Evolutionary conservation across 768 basidiomycete genomes (phyloP).

Genomic region (Leccinum arenicola): DNA sequence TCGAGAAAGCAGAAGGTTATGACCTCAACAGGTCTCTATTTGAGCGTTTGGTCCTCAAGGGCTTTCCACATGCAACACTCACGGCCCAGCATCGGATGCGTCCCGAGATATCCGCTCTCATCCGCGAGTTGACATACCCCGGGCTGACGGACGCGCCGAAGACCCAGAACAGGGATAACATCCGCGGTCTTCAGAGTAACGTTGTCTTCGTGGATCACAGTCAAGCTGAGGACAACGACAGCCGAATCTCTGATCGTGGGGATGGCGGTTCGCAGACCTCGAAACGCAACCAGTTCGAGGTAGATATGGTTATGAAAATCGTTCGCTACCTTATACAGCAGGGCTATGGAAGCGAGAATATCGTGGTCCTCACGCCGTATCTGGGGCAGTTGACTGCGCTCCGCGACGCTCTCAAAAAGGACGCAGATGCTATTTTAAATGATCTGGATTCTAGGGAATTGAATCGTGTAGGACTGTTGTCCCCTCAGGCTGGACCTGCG

Average conservation of each 20-base stretch:
- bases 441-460: slow-evolving; percentile 63
- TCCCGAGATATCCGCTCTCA: slow-evolving; percentile 63
- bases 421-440: slow-evolving; percentile 57
- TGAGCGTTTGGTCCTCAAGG: slow-evolving; percentile 60
- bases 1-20: slow-evolving; percentile 66
- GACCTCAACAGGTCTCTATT: slow-evolving; percentile 68
- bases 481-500: slow-evolving; percentile 30
- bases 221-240: slow-evolving; percentile 50
- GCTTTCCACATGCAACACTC: slow-evolving; percentile 60
- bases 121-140: slow-evolving; percentile 63
- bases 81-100: slow-evolving; percentile 68
- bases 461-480: slow-evolving; percentile 51
- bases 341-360: slow-evolving; percentile 56
- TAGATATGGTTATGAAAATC: slow-evolving; percentile 62
- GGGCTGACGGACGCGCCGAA: slow-evolving; percentile 53
- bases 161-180: slow-evolving; percentile 48
- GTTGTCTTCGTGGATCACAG: slow-evolving; percentile 60
- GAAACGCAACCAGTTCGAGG: slow-evolving; percentile 61
- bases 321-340: slow-evolving; percentile 65
- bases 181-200: slow-evolving; percentile 55
- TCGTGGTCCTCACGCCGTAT: slow-evolving; percentile 70
- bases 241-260: slow-evolving; percentile 39
- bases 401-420: slow-evolving; percentile 39
- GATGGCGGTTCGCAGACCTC: slow-evolving; percentile 51
- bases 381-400: slow-evolving; percentile 61